These are phyloP conservation scores for Musa schizocarpa DNA, from an alignment of 176 grass and related monocot species.

Conservation along the genomic window DNA sequence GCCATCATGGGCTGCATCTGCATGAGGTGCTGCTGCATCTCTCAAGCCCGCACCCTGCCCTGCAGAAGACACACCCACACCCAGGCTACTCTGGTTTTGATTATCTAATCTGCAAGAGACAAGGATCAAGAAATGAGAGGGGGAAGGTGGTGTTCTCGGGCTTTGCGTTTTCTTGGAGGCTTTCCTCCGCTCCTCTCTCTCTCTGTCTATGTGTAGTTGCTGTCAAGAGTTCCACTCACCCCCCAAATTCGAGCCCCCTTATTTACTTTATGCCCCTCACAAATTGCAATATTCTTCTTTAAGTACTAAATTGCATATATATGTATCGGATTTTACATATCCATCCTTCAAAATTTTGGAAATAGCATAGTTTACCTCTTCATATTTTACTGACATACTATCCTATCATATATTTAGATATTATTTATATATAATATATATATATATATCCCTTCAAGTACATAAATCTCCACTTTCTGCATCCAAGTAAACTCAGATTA, in stretches of 20 bases:
- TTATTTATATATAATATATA: too few species aligned
- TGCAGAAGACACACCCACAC: background rate
- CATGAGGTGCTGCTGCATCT: conserved; percentile 22
- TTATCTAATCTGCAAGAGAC: background rate
- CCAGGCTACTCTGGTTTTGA: background rate
- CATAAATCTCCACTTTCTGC: too few species aligned
- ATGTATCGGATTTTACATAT: background rate
- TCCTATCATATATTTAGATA: too few species aligned
- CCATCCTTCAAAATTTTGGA: too few species aligned
- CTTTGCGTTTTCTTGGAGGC: conserved; percentile 5
- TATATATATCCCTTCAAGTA: too few species aligned
- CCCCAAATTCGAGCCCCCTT: accelerated
- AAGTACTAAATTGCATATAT: background rate
- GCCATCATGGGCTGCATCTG: conserved; percentile 21
- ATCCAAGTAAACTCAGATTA: too few species aligned
- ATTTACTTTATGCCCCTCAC: background rate
- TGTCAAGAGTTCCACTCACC: conserved; percentile 7
- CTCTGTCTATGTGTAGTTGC: background rate
- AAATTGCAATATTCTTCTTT: background rate
- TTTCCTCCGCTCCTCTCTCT: background rate
- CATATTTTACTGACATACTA: too few species aligned
- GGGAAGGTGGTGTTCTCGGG: background rate
- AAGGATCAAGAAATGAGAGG: background rate
- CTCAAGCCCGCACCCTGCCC: background rate
- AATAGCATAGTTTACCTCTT: too few species aligned